A percentile compares a stretch with the other conserved stretches of the same genome.
phyloP scores from a whole-genome alignment of 73 alveolate species.

The Durusdinium trenchii region DNA sequence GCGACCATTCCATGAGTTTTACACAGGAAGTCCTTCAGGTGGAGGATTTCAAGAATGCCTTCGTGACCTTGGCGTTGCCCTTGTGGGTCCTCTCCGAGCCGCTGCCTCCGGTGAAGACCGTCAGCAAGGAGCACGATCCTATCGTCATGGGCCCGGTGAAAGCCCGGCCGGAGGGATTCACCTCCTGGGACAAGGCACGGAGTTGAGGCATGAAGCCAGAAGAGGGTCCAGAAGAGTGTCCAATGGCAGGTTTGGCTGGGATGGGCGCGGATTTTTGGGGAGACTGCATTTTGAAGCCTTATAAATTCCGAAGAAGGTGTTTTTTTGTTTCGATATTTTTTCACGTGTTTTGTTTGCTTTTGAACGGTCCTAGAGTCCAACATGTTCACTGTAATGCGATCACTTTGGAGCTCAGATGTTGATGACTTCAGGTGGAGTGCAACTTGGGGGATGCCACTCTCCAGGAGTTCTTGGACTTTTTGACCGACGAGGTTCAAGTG shows the following conservation, averaged over 20 bases:
- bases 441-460: constrained; percentile 48
- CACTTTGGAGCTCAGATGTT: no score
- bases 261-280: no score
- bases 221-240: neutral
- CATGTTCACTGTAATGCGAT: no score
- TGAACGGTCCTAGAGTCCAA: no score
- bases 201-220: no score
- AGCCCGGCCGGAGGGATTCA: constrained; percentile 92
- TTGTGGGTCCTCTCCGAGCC: constrained; percentile 97
- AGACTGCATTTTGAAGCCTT: no score
- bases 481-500: constrained; percentile 48
- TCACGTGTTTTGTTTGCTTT: no score
- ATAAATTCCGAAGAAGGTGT: neutral
- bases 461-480: constrained; percentile 52
- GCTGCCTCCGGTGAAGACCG: constrained; percentile 86
- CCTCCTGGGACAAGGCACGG: constrained; percentile 95
- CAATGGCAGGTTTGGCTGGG: neutral
- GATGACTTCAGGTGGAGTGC: neutral
- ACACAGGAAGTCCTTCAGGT: no score
- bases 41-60: constrained; percentile 98
- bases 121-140: constrained; percentile 90
- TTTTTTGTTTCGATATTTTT: no score
- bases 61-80: constrained; percentile 98
- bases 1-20: no score
- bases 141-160: constrained; percentile 93